Percentiles rank a stretch among this genome's conserved stretches.
These are phyloP conservation scores for Phylloporus scabripes DNA, from an alignment of 768 basidiomycete species.

Conservation along the genomic window DNA sequence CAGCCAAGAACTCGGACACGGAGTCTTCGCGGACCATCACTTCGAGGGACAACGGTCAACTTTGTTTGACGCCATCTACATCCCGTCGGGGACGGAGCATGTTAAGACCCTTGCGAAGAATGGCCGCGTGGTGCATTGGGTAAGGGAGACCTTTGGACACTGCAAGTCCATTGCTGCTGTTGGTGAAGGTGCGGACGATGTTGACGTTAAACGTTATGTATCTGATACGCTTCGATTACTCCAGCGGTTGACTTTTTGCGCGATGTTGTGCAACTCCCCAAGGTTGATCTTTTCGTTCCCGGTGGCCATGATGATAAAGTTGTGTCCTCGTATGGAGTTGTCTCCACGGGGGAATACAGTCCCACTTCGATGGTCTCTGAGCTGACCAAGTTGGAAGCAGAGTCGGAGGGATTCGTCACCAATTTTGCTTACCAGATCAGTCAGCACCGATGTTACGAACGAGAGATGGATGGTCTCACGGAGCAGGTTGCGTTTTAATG, in stretches of 20 bases:
- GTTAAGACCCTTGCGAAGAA: slow-evolving; percentile 50
- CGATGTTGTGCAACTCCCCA: slow-evolving; percentile 41
- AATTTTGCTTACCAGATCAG: slow-evolving; percentile 61
- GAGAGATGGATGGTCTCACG: slow-evolving; percentile 55
- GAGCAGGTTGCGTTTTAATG: slow-evolving; percentile 44
- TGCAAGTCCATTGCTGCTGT: slow-evolving; percentile 77
- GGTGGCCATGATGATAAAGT: slow-evolving; percentile 33
- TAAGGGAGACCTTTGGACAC: slow-evolving; percentile 82
- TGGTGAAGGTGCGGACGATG: slow-evolving; percentile 45
- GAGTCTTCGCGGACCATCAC: slow-evolving; percentile 58
- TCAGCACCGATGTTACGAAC: slow-evolving; percentile 59
- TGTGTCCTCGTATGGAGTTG: slow-evolving; percentile 54
- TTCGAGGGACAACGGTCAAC: slow-evolving; percentile 79
- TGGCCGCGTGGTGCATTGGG: slow-evolving; percentile 76
- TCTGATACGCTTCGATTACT: not conserved
- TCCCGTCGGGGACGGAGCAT: slow-evolving; percentile 65
- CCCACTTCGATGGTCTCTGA: slow-evolving; percentile 36
- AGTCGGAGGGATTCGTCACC: slow-evolving; percentile 48
- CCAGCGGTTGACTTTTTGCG: slow-evolving; percentile 47
- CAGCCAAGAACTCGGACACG: slow-evolving; percentile 21
- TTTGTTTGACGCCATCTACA: slow-evolving; percentile 75
- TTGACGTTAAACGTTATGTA: not conserved
- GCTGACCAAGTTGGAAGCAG: slow-evolving; percentile 37
- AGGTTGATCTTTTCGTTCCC: slow-evolving; percentile 38
- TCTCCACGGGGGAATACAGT: slow-evolving; percentile 53